Conservation (phyloP, 73 alveolate species). For the Diophrys appendiculata region DNA sequence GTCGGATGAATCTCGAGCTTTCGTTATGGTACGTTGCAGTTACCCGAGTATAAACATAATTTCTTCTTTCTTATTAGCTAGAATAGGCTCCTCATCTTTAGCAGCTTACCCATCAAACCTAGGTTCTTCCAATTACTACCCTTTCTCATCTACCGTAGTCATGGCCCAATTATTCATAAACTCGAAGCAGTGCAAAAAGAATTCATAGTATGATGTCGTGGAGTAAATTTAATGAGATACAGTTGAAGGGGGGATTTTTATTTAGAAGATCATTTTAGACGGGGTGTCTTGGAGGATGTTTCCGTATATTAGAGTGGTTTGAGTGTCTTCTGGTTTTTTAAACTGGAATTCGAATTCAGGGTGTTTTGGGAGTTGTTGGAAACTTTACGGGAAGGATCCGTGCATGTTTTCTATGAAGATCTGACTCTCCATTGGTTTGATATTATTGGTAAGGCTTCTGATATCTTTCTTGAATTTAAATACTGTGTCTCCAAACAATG, state of each 20-base stretch:
- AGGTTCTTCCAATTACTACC: conserved; percentile 25
- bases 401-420: too few relatives aligned
- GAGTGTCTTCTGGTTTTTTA: too few relatives aligned
- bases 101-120: conserved; percentile 43
- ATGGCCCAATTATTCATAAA: conserved; percentile 55
- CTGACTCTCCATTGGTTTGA: too few relatives aligned
- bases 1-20: too few relatives aligned
- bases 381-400: too few relatives aligned
- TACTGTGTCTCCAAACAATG: conserved; percentile 30
- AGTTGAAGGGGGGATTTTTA: too few relatives aligned
- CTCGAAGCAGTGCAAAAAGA: conserved; percentile 6
- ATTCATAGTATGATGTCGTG: conserved; percentile 27
- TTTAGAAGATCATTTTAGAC: conserved; percentile 39
- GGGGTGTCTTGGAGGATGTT: conserved; percentile 8
- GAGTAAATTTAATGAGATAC: too few relatives aligned
- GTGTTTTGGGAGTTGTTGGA: too few relatives aligned
- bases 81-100: conserved; percentile 28
- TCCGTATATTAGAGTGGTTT: too few relatives aligned
- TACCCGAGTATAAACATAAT: neutral
- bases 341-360: too few relatives aligned
- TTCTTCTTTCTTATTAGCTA: conserved; percentile 36
- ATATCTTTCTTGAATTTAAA: conserved; percentile 31
- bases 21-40: conserved; percentile 8
- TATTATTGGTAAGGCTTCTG: too few relatives aligned
- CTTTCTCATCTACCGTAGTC: conserved; percentile 28